These are phyloP conservation scores for Populus tremula DNA, from an alignment of 345 rosid genomes.

Conservation along the genomic window DNA sequence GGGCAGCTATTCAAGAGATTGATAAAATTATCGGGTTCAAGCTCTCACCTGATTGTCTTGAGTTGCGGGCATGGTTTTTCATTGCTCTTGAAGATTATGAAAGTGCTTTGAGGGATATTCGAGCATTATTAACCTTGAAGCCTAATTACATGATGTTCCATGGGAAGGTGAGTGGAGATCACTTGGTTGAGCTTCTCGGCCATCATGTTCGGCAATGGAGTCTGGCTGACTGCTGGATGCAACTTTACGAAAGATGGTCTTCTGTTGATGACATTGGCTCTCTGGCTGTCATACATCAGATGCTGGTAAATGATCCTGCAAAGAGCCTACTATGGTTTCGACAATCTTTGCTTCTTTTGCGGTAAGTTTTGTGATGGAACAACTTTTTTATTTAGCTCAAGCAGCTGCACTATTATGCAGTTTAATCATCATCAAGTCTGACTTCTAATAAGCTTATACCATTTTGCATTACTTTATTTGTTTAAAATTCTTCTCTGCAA, in stretches of 20 bases:
- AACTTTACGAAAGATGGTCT: conserved; percentile 85
- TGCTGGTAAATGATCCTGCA: conserved; percentile 72
- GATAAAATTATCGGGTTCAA: conserved; percentile 63
- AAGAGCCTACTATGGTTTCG: conserved; percentile 77
- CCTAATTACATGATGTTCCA: conserved; percentile 64
- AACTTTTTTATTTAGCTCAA: neutral
- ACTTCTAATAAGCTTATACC: neutral
- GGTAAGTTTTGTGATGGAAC: conserved; percentile 45
- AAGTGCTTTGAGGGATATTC: conserved; percentile 67
- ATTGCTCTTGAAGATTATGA: conserved; percentile 64
- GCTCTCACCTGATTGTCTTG: conserved; percentile 74
- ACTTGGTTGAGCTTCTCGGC: conserved; percentile 54
- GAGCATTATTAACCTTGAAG: conserved; percentile 67
- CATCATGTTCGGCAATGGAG: conserved; percentile 42
- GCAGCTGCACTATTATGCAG: neutral
- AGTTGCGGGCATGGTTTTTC: conserved; percentile 76
- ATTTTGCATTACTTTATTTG: conserved; percentile 1
- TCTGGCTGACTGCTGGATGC: conserved; percentile 86
- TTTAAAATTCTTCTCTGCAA: neutral
- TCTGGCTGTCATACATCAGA: conserved; percentile 79
- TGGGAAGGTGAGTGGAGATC: conserved; percentile 52
- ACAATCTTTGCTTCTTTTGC: conserved; percentile 82
- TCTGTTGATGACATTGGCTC: conserved; percentile 92
- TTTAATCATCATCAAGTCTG: neutral
- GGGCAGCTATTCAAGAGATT: conserved; percentile 66